Base-by-base conservation (phyloP, 352 stramenopile genomes). In the Pythium pectinolyticum region DNA sequence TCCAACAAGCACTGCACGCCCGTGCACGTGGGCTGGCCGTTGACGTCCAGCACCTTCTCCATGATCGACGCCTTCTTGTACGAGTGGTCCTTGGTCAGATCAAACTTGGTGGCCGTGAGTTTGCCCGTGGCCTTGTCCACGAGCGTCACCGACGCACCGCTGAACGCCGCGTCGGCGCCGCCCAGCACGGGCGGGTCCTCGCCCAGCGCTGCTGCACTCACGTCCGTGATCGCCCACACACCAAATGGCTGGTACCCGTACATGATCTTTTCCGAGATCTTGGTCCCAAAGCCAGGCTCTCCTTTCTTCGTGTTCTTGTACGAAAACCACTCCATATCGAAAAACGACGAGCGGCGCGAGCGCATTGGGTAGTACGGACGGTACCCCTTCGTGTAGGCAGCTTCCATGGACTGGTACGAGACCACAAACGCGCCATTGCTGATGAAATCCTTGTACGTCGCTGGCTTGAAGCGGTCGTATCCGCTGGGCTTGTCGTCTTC, bases 331-430 rank as follows among this genome's bases (percentile, higher is more conserved):
- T 87, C 75, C 57, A 70, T 85, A 61, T 97, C 72, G 72, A 95
- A 98, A 66, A 97, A 98, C 1, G 86, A 87, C 20, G 87, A 96
- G n/a, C 84, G 84, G 25, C 86, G 84, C 9, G 76, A 66, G 27
- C 72, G 65, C 63, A 94, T 89, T 3, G 92, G 92, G 22, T 96
- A 92, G 74, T 97, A 98, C 37, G 88, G 83, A 47, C 73, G 90
- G 65, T 90, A 98, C 1, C 78, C 82, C 12, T 67, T 51, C 2
- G 57, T 56, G 47, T 61, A 78, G 9, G 84, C 84, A 1, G 81
- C 77, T 28, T 79, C 55, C 84, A 92, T 92, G 9, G 84, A 75
- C 53, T 92, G 84, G 57, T 74, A 88, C 19, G 75, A 83, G 11
- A 89, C 70, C 4, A 90, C 67, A 19, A 73, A 55, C 11, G 50